Evolutionary conservation across 352 stramenopile genomes (phyloP), one percentile per base, ranked within the genome.

Genomic region (Pythium chondricola): DNA sequence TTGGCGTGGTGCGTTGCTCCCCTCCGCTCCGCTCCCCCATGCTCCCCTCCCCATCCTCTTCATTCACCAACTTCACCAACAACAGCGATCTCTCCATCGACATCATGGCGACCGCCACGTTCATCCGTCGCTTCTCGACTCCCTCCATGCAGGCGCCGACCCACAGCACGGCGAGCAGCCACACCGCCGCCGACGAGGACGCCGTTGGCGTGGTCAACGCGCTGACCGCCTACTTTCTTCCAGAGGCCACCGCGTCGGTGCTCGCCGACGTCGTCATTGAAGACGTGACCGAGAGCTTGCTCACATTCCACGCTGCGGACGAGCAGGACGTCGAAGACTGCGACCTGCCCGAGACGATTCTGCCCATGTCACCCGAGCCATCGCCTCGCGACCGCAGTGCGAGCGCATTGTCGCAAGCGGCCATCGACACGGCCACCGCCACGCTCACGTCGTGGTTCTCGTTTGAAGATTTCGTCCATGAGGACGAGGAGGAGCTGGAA

Each of bases 281-380:
- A 20, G 54, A 62, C 11, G 33, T 56, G 31, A 56, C 46, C 41
- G 54, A 62, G 33, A 62, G 54, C 47, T 33, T 62, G 25, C 47
- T 62, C 40, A 32, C 46, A 18, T 62, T 56, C 46, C 29, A 56
- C 47, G 36, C 56, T 6, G 25, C 11, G 1, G 54, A 56, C 26
- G 54, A 51, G 26, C 40, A 32, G 16, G 54, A 62, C 11, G 41
- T 51, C 10, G 53, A 62, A 4, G 47, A 56, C 41, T 62, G 52
- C 40, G 38, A 62, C 29, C 21, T 62, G 32, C 54, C 54, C 11
- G 46, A 48, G 26, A 52, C 54, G 22, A 62, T 62, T 40, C 35
- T 62, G 39, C 54, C 54, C 33, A 62, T 62, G 54, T 56, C 46
- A 27, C 41, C 54, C 6, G 36, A 47, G 43, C 26, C 35, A n/a